Conservation (phyloP, 805 yeast genomes). For the Ogataea thermomethanolica region DNA sequence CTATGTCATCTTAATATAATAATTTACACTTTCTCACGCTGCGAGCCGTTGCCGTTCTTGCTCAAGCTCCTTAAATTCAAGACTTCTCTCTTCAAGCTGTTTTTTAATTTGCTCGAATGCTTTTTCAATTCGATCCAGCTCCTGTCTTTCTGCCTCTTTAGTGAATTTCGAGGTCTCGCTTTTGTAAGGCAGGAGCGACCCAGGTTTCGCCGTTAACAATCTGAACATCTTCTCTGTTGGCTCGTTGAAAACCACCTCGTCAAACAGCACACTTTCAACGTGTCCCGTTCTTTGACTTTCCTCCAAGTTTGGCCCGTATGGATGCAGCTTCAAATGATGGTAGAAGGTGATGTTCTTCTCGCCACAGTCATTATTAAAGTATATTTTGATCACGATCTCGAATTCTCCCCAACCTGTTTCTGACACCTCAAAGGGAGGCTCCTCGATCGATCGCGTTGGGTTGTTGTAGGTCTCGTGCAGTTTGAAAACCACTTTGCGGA, state of each 20-base stretch:
- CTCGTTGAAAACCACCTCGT: slow-evolving; percentile 91
- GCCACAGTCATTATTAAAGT: slow-evolving; percentile 79
- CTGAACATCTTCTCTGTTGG: slow-evolving; percentile 91
- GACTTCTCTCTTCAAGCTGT: slow-evolving; percentile 24
- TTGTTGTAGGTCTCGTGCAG: slow-evolving; percentile 91
- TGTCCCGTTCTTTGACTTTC: slow-evolving; percentile 33
- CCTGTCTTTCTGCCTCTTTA: slow-evolving; percentile 60
- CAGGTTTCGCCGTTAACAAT: slow-evolving; percentile 64
- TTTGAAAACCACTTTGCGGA: slow-evolving; percentile 90
- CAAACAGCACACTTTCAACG: slow-evolving; percentile 67
- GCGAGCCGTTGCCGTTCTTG: slow-evolving; percentile 27
- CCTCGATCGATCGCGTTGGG: slow-evolving; percentile 79
- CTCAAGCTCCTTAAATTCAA: slow-evolving; percentile 30
- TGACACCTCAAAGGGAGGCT: slow-evolving; percentile 91
- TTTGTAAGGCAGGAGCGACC: slow-evolving; percentile 45
- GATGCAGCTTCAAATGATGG: slow-evolving; percentile 90
- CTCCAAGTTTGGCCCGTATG: slow-evolving; percentile 47
- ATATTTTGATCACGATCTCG: slow-evolving; percentile 84
- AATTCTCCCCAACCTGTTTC: slow-evolving; percentile 99
- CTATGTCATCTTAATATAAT: no score
- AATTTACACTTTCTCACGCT: background rate
- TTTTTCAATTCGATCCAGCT: slow-evolving; percentile 50
- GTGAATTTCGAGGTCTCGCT: slow-evolving; percentile 27
- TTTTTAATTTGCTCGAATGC: slow-evolving; percentile 29
- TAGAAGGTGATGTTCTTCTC: slow-evolving; percentile 84